These are phyloP conservation scores for Grifola frondosa DNA, from an alignment of 1,284 basidiomycete genomes.

Conservation along the genomic window DNA sequence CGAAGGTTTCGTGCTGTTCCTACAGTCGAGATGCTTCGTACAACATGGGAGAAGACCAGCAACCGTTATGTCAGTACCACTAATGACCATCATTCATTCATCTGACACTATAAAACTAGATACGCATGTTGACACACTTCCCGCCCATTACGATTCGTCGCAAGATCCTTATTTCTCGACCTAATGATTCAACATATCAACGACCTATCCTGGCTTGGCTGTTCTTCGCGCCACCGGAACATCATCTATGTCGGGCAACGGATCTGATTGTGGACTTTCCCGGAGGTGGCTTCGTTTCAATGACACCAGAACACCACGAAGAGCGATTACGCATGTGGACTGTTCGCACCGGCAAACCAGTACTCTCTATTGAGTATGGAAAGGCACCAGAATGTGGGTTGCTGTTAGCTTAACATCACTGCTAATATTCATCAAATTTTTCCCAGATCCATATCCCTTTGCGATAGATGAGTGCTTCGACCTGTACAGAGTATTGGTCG, in stretches of 20 bases:
- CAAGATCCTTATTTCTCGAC: constrained; percentile 82
- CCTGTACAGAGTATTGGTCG: constrained; percentile 78
- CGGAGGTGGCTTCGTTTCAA: constrained; percentile 95
- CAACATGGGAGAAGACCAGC: constrained; percentile 94
- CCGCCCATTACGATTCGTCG: constrained; percentile 69
- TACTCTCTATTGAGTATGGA: constrained; percentile 90
- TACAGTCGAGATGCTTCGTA: constrained; percentile 93
- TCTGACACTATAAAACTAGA: constrained; percentile 38
- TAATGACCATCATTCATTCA: constrained; percentile 3
- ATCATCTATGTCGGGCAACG: constrained; percentile 65
- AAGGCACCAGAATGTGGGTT: constrained; percentile 94
- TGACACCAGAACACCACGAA: constrained; percentile 94
- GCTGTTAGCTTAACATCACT: not conserved
- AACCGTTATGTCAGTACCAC: constrained; percentile 80
- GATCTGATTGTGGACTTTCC: constrained; percentile 91
- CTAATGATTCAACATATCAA: constrained; percentile 70
- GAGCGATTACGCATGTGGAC: constrained; percentile 92
- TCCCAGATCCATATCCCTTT: constrained; percentile 90
- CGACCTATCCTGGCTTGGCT: constrained; percentile 84
- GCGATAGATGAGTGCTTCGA: constrained; percentile 96
- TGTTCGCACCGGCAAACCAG: constrained; percentile 72
- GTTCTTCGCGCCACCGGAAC: constrained; percentile 77
- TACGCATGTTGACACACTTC: constrained; percentile 63
- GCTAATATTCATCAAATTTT: not conserved
- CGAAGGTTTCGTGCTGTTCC: constrained; percentile 89